Evolutionary conservation across 2,329 filamentous ascomycete genomes (phyloP), one percentile per base, ranked within the genome.

Genomic region (Purpureocillium lavendulum): DNA sequence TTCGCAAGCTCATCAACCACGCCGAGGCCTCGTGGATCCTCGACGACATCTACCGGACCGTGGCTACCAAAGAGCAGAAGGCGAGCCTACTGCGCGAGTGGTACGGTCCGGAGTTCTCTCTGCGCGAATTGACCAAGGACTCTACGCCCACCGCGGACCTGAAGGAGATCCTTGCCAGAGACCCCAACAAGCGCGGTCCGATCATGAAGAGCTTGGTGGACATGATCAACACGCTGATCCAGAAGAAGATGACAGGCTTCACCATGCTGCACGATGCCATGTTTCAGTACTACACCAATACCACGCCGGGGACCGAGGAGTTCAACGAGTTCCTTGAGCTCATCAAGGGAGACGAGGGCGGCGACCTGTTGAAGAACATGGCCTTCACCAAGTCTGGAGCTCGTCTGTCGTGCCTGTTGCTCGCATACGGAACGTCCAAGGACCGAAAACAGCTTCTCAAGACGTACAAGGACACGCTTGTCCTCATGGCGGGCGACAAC

Each of bases 191-290:
- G 72, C 78, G 87, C 45, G 78, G 76, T 12, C 80, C 87, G 1
- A 89, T 96, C 48, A 85, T 97, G 81, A 83, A 83, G 57, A 84
- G 85, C 56, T 70, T 97, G 40, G 75, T 82, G 48, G 84, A 87
- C 49, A 77, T 95, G 65, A 92, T 94, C 69, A 95, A 96, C 63
- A 80, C 84, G 45, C 75, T 98, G 32, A 76, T 97, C 35, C 89
- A 98, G 65, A 98, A 98, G 76, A 92, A 92, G 66, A 82, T 92
- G 66, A 94, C 87, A 1, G 90, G 87, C 9, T 97, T 98, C 65
- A 97, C 90, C 2, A 94, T 98, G 75, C 77, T 98, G 15, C 94
- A 98, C 62, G 92, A 97, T 55, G 92, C 92, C 36, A 95, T 98
- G 89, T 71, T 96, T 43, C 90, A 98, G 59, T 98, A 96, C 64